A percentile compares a stretch with the other conserved stretches of the same genome.
Evolutionary conservation across 2,329 filamentous ascomycete genomes (phyloP).

Genomic region (Hymenotorrendiella dingleyae): DNA sequence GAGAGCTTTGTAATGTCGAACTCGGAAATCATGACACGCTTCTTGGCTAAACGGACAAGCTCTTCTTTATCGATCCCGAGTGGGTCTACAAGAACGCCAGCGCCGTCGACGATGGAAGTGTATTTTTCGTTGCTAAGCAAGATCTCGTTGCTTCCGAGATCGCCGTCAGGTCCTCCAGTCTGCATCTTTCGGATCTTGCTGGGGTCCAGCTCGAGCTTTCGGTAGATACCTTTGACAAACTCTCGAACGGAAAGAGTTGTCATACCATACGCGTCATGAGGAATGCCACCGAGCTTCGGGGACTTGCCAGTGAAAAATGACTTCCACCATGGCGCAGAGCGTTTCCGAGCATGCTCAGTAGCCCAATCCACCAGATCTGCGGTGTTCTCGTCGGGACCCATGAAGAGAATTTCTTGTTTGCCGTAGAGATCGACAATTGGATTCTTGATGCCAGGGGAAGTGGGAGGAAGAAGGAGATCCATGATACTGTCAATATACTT

Average conservation of each 20-base stretch:
- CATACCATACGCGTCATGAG: conserved; percentile 95
- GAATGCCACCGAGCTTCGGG: conserved; percentile 90
- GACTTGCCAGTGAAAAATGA: conserved; percentile 99
- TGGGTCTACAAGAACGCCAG: conserved; percentile 89
- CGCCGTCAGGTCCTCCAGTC: conserved; percentile 93
- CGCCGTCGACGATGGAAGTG: conserved; percentile 89
- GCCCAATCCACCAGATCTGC: conserved; percentile 97
- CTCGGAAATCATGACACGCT: conserved; percentile 81
- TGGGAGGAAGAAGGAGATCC: conserved; percentile 83
- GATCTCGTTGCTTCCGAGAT: conserved; percentile 97
- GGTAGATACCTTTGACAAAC: conserved; percentile 94
- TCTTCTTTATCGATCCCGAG: conserved; percentile 82
- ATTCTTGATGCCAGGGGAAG: conserved; percentile 96
- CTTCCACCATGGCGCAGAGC: conserved; percentile 98
- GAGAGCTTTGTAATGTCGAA: conserved; percentile 85
- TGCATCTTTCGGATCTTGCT: conserved; percentile 86
- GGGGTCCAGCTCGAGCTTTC: conserved; percentile 87
- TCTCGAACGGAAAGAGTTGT: conserved; percentile 94
- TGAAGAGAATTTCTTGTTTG: conserved; percentile 94
- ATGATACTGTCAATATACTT: conserved; percentile 99
- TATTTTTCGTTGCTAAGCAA: conserved; percentile 94
- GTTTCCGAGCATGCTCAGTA: conserved; percentile 82
- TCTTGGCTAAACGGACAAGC: conserved; percentile 76
- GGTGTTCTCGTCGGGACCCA: conserved; percentile 99
- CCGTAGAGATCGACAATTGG: conserved; percentile 93